A percentile compares a stretch with the other conserved stretches of the same genome.
Conservation (phyloP, 2,329 filamentous ascomycete genomes). For the Fusarium citri region DNA sequence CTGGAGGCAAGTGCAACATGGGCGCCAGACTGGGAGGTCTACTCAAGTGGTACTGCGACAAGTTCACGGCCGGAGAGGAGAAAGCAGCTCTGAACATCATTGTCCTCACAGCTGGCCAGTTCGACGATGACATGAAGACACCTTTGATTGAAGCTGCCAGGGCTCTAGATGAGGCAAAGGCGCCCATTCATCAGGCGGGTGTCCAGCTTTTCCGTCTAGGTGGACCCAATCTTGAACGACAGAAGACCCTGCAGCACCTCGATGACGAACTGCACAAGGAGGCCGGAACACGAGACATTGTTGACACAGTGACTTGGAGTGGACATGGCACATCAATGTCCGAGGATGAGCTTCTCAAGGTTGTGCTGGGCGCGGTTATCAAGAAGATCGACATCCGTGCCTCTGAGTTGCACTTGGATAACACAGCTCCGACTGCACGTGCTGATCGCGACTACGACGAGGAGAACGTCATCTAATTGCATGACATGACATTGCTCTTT, state of each 20-base stretch:
- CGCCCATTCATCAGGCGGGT: conserved; percentile 20
- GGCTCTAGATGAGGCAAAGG: conserved; percentile 21
- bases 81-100: conserved; percentile 21
- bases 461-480: conserved; percentile 5
- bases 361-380: conserved; percentile 14
- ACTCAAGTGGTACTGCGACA: conserved; percentile 25
- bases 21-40: conserved; percentile 13
- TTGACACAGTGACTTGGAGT: conserved; percentile 27
- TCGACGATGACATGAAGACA: conserved; percentile 24
- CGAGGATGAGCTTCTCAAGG: conserved; percentile 19
- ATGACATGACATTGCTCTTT: neutral
- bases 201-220: conserved; percentile 15
- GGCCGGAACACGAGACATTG: conserved; percentile 19
- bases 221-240: conserved; percentile 8
- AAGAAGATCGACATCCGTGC: conserved; percentile 23
- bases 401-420: conserved; percentile 19
- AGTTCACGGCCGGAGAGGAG: conserved; percentile 16
- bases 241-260: conserved; percentile 17
- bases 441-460: conserved; percentile 21
- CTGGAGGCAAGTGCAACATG: conserved; percentile 21
- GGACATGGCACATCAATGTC: conserved; percentile 20
- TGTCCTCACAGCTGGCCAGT: conserved; percentile 10
- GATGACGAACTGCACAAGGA: conserved; percentile 21
- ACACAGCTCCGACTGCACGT: neutral
- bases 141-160: conserved; percentile 13